Evolutionary conservation across 306 rosid species (phyloP), one percentile per base, ranked within the genome.

Genomic region (Geum urbanum): DNA sequence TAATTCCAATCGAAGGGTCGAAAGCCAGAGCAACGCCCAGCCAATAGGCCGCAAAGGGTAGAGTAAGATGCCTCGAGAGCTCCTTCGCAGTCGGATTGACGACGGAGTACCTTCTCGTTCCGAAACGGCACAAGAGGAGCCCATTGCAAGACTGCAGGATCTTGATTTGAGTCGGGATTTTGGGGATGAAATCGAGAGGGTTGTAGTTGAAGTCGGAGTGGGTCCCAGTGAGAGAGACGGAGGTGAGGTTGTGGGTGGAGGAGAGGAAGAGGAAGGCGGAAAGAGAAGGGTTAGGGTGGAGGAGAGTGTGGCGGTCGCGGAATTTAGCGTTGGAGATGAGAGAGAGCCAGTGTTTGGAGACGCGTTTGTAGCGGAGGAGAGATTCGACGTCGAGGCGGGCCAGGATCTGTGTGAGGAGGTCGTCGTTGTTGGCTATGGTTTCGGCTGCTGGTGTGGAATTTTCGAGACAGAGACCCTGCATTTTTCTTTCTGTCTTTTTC

Each of bases 101-200:
- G 0, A 59, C 20, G 1, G 6, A 35, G 19, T 6, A 59, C 2
- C 3, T 7, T 10, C 61, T 35, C 1, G 11, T 14, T 3, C 64
- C 64, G 12, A 44, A 15, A 24, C 41, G 8, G 48, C 64, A 69
- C 16, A 70, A 13, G 1, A 70, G 64, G 43, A 70, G 15, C 24
- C 74, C 74, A 43, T 55, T 43, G 49, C 74, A 70, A 11, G 74
- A 70, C 61, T 55, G 62, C 22, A 59, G 65, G 16, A 59, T 59
- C 62, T 56, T 24, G 40, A 13, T 2, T 1, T 35, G 4, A 1
- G 5, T 43, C 16, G 52, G 45, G 11, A 14, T n/a, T 6, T 32
- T 18, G n/a, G 45, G 64, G 64, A 37, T 8, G 5, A 7, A 15
- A 16, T 59, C 20, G 22, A 59, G 64, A 9, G 44, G 19, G 14